Conservation (phyloP, 78 protist species). For the Emiliania huxleyi region DNA sequence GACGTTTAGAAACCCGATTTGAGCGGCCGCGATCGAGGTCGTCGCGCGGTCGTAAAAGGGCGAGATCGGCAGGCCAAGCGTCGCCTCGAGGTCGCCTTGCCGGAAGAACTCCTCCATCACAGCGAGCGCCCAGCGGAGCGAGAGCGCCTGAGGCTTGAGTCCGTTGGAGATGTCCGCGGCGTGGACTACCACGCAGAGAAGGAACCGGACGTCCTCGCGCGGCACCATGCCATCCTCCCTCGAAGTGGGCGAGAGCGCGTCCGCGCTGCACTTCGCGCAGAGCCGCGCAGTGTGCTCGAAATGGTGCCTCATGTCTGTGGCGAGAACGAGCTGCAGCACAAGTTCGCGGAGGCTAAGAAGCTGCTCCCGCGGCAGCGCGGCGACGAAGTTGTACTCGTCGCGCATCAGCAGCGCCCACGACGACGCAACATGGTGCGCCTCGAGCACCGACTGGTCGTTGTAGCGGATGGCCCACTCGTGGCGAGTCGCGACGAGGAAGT, state of each 20-base stretch:
- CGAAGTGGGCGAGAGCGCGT: neutral
- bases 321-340: neutral
- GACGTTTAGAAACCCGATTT: slow-evolving; percentile 3
- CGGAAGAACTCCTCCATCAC: slow-evolving; percentile 41
- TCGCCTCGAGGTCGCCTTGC: slow-evolving; percentile 46
- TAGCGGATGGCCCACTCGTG: slow-evolving; percentile 14
- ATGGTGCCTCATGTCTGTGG: neutral
- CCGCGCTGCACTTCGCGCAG: neutral
- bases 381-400: neutral
- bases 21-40: neutral
- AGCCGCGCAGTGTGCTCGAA: neutral
- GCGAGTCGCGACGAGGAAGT: neutral
- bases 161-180: slow-evolving; percentile 41
- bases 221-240: neutral
- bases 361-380: neutral
- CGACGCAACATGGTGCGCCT: slow-evolving; percentile 33
- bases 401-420: neutral
- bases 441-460: slow-evolving; percentile 50
- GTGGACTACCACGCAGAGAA: neutral
- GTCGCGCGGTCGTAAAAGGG: neutral
- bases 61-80: slow-evolving; percentile 28
- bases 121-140: neutral
- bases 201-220: neutral
- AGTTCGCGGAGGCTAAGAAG: neutral
- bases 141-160: neutral